A percentile compares a stretch with the other conserved stretches of the same genome.
phyloP scores from a whole-genome alignment of 441 rosid genomes.

The Rhodomyrtus psidioides region DNA sequence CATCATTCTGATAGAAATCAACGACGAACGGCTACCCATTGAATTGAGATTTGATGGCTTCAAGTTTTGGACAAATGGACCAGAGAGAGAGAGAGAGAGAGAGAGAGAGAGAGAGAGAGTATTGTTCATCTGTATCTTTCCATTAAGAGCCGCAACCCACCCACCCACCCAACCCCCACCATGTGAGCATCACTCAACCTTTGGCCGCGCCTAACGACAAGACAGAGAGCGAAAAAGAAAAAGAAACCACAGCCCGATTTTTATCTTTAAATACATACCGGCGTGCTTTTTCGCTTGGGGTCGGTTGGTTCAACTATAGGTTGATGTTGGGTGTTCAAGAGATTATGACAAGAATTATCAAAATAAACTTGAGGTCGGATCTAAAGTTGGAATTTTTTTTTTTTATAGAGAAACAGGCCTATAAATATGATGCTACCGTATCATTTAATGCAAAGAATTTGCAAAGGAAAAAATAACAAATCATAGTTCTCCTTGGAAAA shows the following conservation, averaged over 20 bases:
- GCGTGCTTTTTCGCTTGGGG: not conserved
- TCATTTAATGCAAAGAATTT: too few relatives aligned
- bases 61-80: not conserved
- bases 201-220: not conserved
- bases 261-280: not conserved
- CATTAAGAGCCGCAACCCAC: not conserved
- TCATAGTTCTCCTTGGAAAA: not conserved
- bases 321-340: not conserved
- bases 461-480: not conserved
- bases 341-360: not conserved
- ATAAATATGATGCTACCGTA: not conserved
- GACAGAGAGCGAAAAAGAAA: not conserved
- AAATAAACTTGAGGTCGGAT: too few relatives aligned
- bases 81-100: too few relatives aligned
- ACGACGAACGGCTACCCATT: not conserved
- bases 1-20: not conserved
- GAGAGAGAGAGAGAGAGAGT: too few relatives aligned
- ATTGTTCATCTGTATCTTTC: not conserved
- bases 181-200: slow-evolving; percentile 20
- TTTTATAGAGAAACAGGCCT: not conserved
- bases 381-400: too few relatives aligned
- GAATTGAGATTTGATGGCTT: not conserved
- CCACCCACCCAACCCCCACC: slow-evolving; percentile 35
- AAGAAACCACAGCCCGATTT: not conserved
- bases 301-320: not conserved